Conservation (phyloP, 345 rosid species). For the Aethionema arabicum region DNA sequence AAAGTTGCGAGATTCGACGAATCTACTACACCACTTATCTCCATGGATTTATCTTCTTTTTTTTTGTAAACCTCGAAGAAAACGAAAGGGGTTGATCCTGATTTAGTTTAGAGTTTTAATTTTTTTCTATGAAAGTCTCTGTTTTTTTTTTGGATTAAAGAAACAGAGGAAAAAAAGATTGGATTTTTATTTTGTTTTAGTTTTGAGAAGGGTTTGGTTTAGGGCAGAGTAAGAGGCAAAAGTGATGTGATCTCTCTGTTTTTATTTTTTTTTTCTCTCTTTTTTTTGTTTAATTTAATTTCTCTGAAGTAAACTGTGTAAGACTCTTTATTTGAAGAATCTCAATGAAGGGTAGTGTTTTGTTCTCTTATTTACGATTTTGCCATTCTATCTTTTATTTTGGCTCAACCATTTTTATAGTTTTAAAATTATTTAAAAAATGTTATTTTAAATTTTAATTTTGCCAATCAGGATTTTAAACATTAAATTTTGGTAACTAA, state of each 20-base stretch:
- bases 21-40: conserved; percentile 19
- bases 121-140: conserved; percentile 27
- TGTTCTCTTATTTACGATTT: conserved; percentile 10
- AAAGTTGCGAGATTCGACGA: conserved; percentile 30
- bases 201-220: conserved; percentile 32
- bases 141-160: conserved; percentile 35
- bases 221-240: conserved; percentile 38
- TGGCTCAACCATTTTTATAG: no score
- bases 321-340: neutral
- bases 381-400: no score
- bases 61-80: conserved; percentile 23
- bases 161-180: conserved; percentile 31
- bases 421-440: no score
- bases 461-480: no score
- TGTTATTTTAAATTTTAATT: no score
- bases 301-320: neutral
- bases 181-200: conserved; percentile 4
- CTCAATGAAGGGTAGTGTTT: conserved; percentile 16
- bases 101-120: no score
- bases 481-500: no score
- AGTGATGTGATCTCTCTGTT: conserved; percentile 29
- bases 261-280: neutral
- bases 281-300: neutral
- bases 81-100: conserved; percentile 34
- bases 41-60: conserved; percentile 26